Evolutionary conservation across 257 asterid genomes (phyloP), one percentile per base, ranked within the genome.

Genomic region (Capsicum rhomboideum): DNA sequence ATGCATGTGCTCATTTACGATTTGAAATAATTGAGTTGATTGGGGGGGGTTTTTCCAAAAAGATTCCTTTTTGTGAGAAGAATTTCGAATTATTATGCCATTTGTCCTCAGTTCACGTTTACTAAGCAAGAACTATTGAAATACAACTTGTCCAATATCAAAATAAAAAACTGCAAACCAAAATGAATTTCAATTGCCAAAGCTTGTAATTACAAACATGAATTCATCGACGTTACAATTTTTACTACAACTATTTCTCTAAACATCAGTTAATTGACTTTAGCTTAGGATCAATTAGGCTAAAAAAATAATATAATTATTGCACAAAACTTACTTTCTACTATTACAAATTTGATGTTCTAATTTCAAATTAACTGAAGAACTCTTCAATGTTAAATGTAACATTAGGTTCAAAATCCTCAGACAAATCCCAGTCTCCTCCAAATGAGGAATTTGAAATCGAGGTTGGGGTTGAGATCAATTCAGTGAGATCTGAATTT

Each of bases 381-480:
- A 59, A 88, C 44, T 88, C 89, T 17, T 54, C 28, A 56, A 86
- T 54, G 50, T 92, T 92, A 72, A 90, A 79, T 23, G 82, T 23
- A 84, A 87, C 79, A 46, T 17, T 80, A 23, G 90, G 82, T 54
- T 87, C 90, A 72, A 91, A 88, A 85, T 91, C 92, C 0, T 87
- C 52, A 12, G 85, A 83, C 85, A 89, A 78, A 83, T 92, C 89
- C 79, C 88, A 82, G 34, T 90, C 92, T 1, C 79, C 46, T 8
- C 9, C 85, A 16, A 87, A 88, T 0, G 90, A 85, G 53, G 93
- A 85, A 80, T 74, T 85, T 28, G 82, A 67, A 18, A 40, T 78
- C 18, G 92, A 92, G 14, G 91, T 93, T 3, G 91, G 89, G 71
- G 90, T 91, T 0, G 97, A 89, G 10, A 89, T 87, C 28, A 89